Evolutionary conservation across 2,329 filamentous ascomycete species (phyloP).

Genomic region (Neofusicoccum laricinum): DNA sequence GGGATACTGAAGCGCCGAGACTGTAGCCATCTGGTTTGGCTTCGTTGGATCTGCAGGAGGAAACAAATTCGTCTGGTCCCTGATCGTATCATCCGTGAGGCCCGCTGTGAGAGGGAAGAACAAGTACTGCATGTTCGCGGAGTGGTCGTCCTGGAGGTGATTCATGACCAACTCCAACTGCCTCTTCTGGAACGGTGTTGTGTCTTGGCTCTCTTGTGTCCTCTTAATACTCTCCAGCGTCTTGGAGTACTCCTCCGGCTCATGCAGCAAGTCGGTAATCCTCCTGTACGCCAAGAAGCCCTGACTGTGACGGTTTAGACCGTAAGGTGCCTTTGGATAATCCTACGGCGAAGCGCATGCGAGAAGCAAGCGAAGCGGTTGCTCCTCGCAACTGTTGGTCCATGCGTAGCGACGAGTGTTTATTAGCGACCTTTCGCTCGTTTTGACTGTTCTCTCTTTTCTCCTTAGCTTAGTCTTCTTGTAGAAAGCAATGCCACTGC

Average conservation of each 20-base stretch:
- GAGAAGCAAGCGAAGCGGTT: too few species aligned
- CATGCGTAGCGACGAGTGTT: too few species aligned
- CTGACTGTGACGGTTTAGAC: too few species aligned
- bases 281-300: slow-evolving; percentile 4
- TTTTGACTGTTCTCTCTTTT: too few species aligned
- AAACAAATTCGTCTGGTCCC: background rate
- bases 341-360: too few species aligned
- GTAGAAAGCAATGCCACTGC: too few species aligned
- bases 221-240: background rate
- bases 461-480: too few species aligned
- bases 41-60: background rate
- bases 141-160: slow-evolving; percentile 7
- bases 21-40: background rate
- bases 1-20: background rate
- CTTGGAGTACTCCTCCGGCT: background rate
- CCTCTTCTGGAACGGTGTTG: slow-evolving; percentile 6
- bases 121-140: slow-evolving; percentile 6
- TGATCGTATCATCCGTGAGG: background rate
- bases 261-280: background rate
- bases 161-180: slow-evolving; percentile 16
- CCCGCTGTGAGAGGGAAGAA: background rate
- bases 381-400: too few species aligned
- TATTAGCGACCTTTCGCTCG: too few species aligned
- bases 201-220: background rate
- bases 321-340: too few species aligned